phyloP scores from a whole-genome alignment of 108 stramenopile genomes.

The Skeletonema grethae region DNA sequence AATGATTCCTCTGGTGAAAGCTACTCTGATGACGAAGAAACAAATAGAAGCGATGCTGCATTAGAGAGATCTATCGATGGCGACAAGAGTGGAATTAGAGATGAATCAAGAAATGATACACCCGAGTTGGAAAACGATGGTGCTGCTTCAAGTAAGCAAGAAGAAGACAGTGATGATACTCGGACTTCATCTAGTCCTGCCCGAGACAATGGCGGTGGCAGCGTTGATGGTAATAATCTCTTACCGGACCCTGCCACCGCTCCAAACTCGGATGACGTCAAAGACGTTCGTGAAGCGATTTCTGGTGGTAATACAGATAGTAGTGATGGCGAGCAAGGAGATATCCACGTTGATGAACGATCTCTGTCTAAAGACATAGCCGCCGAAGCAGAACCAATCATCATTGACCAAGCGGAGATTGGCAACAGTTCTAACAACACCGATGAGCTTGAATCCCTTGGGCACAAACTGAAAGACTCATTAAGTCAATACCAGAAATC shows the following conservation, averaged over 20 bases:
- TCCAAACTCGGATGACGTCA: not conserved
- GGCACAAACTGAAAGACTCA: constrained; percentile 38
- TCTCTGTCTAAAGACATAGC: not conserved
- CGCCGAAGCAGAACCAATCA: constrained; percentile 4
- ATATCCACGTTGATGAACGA: not conserved
- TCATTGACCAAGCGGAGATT: not conserved
- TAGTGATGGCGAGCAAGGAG: not conserved
- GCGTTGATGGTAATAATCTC: not conserved
- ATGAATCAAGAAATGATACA: not conserved
- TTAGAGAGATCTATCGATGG: not conserved
- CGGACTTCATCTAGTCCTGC: not conserved
- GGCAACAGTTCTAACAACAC: constrained; percentile 4
- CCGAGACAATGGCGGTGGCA: not conserved
- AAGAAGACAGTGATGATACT: not conserved
- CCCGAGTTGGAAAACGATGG: not conserved
- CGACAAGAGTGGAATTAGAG: not conserved
- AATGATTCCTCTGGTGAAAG: constrained; percentile 27
- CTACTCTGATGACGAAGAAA: constrained; percentile 4
- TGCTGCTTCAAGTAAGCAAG: not conserved
- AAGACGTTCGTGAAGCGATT: not conserved
- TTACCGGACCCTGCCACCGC: not conserved
- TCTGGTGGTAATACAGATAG: not conserved
- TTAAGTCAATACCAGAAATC: constrained; percentile 40
- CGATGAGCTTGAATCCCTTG: constrained; percentile 22
- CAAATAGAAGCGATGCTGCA: not conserved